phyloP scores from a whole-genome alignment of 306 rosid species.

The Glycine tomentella region DNA sequence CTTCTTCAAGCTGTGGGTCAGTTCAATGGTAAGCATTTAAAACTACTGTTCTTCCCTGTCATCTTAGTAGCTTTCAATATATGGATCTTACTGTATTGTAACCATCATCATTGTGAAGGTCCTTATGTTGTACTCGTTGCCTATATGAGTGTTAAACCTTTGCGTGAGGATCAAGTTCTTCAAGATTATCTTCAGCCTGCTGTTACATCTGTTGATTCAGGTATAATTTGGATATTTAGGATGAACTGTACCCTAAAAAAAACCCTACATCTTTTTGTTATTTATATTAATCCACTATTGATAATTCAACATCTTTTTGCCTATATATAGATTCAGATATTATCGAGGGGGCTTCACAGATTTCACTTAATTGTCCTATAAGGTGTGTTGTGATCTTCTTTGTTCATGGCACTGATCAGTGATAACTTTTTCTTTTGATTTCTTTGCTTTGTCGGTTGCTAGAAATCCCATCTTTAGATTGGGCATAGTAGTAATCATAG shows the following conservation, averaged over 20 bases:
- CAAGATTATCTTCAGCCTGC: conserved; percentile 72
- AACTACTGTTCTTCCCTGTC: conserved; percentile 34
- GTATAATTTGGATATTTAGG: conserved; percentile 51
- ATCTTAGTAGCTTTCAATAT: conserved; percentile 46
- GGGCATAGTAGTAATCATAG: not conserved
- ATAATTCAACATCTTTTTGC: not conserved
- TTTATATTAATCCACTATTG: not conserved
- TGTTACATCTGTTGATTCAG: conserved; percentile 61
- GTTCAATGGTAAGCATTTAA: conserved; percentile 71
- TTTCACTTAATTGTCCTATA: conserved; percentile 96
- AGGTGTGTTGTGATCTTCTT: conserved; percentile 65
- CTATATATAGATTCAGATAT: conserved; percentile 69
- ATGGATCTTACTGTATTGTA: conserved; percentile 46
- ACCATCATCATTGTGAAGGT: conserved; percentile 61
- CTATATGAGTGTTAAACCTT: conserved; percentile 62
- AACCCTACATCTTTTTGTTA: conserved; percentile 8
- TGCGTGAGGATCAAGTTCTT: conserved; percentile 59
- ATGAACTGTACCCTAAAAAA: not conserved
- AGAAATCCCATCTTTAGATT: too few relatives aligned
- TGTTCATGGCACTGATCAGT: conserved; percentile 38
- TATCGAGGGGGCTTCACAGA: conserved; percentile 88
- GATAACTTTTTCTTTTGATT: conserved; percentile 17
- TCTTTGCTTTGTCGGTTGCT: conserved; percentile 20
- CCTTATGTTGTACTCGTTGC: conserved; percentile 76
- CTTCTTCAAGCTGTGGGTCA: conserved; percentile 92